phyloP scores from a whole-genome alignment of 768 basidiomycete genomes.

The Chiua virens region DNA sequence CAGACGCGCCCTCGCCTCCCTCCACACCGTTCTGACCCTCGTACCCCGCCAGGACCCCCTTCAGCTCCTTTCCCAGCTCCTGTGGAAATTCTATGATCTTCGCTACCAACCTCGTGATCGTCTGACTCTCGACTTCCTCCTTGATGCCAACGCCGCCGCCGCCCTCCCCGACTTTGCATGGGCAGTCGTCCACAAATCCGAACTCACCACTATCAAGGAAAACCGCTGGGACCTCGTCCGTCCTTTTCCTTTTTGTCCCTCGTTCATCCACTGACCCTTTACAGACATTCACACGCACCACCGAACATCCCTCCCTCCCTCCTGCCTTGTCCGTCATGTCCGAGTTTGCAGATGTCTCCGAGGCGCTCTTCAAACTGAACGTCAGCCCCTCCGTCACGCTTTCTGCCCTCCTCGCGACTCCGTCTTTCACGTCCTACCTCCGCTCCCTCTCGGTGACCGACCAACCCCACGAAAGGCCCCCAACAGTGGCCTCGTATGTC shows the following conservation, averaged over 20 bases:
- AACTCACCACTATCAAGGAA: slow-evolving; percentile 65
- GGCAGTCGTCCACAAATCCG: slow-evolving; percentile 80
- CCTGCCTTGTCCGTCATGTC: slow-evolving; percentile 72
- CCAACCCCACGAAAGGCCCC: slow-evolving; percentile 75
- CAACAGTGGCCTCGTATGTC: slow-evolving; percentile 44
- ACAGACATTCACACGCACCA: slow-evolving; percentile 81
- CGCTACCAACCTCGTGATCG: slow-evolving; percentile 68
- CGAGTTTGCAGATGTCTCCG: slow-evolving; percentile 86
- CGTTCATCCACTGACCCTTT: neutral
- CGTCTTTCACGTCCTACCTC: slow-evolving; percentile 71
- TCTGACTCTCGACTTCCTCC: slow-evolving; percentile 77
- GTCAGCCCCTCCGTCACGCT: slow-evolving; percentile 46
- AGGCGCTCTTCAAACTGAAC: slow-evolving; percentile 62
- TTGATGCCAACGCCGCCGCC: slow-evolving; percentile 41
- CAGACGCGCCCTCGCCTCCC: slow-evolving; percentile 68
- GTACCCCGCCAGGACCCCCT: slow-evolving; percentile 83
- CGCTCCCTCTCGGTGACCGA: slow-evolving; percentile 89
- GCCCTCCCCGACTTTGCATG: slow-evolving; percentile 72
- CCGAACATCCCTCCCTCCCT: slow-evolving; percentile 64
- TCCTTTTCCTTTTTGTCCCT: slow-evolving; percentile 12
- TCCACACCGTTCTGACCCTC: slow-evolving; percentile 79
- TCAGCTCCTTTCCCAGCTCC: slow-evolving; percentile 61
- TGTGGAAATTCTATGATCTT: slow-evolving; percentile 69
- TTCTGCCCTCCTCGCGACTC: slow-evolving; percentile 57
- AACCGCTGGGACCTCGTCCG: slow-evolving; percentile 86